Evolutionary conservation across 805 yeast genomes (phyloP).

Genomic region (fission yeast (Schizosaccharomyces pombe)): DNA sequence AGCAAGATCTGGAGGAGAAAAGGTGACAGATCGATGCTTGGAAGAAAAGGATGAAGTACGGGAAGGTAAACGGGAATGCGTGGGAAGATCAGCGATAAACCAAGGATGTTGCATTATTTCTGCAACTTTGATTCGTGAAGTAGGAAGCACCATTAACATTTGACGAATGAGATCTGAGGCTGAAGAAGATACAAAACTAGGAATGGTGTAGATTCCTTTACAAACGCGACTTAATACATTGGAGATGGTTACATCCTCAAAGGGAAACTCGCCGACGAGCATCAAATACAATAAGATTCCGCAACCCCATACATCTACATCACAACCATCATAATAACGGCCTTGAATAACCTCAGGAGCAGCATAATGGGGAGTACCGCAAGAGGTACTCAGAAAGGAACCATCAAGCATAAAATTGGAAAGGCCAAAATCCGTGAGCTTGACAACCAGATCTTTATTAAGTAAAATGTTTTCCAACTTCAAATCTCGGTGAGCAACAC

Average conservation of each 20-base stretch:
- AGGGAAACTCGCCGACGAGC: constrained; percentile 87
- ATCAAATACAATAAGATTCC: constrained; percentile 87
- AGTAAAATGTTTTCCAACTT: constrained; percentile 85
- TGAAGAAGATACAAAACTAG: constrained; percentile 63
- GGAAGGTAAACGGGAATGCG: constrained; percentile 19
- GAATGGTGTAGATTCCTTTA: constrained; percentile 77
- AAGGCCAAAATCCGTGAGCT: neutral
- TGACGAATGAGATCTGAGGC: constrained; percentile 61
- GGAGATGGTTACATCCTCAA: constrained; percentile 89
- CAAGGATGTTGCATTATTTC: constrained; percentile 87
- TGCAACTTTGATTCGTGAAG: constrained; percentile 75
- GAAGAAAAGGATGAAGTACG: neutral
- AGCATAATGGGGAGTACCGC: constrained; percentile 93
- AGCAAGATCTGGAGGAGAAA: neutral
- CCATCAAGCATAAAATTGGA: neutral
- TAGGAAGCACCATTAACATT: constrained; percentile 86
- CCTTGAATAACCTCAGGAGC: constrained; percentile 95
- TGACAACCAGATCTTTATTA: constrained; percentile 52
- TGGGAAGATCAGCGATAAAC: constrained; percentile 65
- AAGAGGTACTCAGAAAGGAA: constrained; percentile 38
- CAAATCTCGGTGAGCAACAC: constrained; percentile 86
- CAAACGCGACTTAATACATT: constrained; percentile 68
- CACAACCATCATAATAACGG: constrained; percentile 88
- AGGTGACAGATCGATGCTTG: neutral
- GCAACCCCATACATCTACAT: constrained; percentile 93